Evolutionary conservation across 116 monocot species (phyloP), one percentile per base, ranked within the genome.

Genomic region (Dioscorea cayenensis): DNA sequence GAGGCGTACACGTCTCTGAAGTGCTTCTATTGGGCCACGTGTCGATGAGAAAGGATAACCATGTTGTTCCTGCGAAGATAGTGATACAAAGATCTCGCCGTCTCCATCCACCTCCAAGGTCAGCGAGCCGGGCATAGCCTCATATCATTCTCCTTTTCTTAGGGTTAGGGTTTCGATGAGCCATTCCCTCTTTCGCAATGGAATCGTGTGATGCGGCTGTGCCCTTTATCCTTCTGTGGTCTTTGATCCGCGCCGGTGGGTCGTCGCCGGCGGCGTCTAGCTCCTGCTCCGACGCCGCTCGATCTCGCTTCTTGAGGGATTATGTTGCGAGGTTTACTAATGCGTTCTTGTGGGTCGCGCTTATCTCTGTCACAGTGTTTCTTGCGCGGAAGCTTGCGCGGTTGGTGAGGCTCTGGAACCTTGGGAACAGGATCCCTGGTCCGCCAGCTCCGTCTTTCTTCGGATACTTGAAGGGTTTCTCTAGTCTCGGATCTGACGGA

Each of bases 361-460:
- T 90, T 17, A 48, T 90, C 50, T 72, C 73, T 49, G 71, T 79
- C 55, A 90, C 84, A 4, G 75, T 65, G 19, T 14, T 90, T 27
- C 78, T 90, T 11, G n/a, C 77, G 12, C 35, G 63, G 20, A 79
- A 70, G 76, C 72, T 90, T 35, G 68, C 60, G 28, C 48, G 49
- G 67, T 28, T 90, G 25, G 29, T 77, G 48, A 71, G 72, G 60
- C 35, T 90, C 5, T 84, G 90, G 87, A 65, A 36, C 12, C 64
- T 55, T 2, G 84, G 84, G 29, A 63, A 66, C 51, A 61, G 78
- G 55, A 84, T 90, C 52, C 90, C 87, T 1, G 86, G 89, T 48
- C 83, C 86, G 7, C 83, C 85, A 0, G 68, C 27, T 29, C 60
- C 71, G 16, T 75, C 77, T n/a, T 77, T 86, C 66, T 70, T 73